phyloP scores from a whole-genome alignment of 1,284 basidiomycete species.

The Austroboletus niveus region DNA sequence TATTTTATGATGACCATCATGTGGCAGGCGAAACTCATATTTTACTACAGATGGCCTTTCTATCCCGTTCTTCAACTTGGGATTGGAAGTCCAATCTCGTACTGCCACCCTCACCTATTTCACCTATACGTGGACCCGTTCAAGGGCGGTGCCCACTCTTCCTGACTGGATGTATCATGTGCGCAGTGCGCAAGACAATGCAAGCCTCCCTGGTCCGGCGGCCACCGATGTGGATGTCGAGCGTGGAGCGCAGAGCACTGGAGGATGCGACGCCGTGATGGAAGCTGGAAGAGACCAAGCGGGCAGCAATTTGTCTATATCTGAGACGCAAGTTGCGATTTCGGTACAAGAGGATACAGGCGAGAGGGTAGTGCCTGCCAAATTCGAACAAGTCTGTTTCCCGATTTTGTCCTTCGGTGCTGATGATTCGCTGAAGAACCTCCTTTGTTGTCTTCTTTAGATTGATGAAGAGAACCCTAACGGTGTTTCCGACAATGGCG shows the following conservation, averaged over 20 bases:
- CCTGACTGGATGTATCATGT: constrained; percentile 54
- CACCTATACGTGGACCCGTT: constrained; percentile 32
- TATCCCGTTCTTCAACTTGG: constrained; percentile 82
- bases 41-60: constrained; percentile 71
- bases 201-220: background rate
- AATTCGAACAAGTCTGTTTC: constrained; percentile 24
- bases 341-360: background rate
- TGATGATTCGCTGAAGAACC: constrained; percentile 16
- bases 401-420: background rate
- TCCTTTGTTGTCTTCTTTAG: constrained; percentile 12
- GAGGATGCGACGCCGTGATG: background rate
- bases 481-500: background rate
- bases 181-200: constrained; percentile 28
- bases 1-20: constrained; percentile 5
- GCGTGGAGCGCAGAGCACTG: constrained; percentile 10
- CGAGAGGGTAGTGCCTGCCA: background rate
- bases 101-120: constrained; percentile 35
- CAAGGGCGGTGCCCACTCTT: constrained; percentile 21
- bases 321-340: background rate
- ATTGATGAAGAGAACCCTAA: background rate
- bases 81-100: constrained; percentile 64
- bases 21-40: background rate
- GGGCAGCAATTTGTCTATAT: background rate
- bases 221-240: constrained; percentile 24
- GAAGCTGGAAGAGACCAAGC: background rate